Conservation (phyloP, 1,139 yeast genomes). For the Pichia norvegensis region DNA sequence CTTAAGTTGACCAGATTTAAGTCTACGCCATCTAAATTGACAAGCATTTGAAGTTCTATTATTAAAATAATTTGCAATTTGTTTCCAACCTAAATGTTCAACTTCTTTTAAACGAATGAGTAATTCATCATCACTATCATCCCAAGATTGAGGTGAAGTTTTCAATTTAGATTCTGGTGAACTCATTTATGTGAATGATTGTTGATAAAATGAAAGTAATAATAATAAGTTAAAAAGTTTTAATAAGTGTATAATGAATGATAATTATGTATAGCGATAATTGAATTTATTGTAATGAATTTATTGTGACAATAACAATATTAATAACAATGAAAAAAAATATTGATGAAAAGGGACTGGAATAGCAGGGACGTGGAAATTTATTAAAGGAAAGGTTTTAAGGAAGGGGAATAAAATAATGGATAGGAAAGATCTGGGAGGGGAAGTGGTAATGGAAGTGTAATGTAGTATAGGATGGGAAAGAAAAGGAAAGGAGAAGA, state of each 20-base stretch:
- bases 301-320: no score
- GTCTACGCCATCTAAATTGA: constrained; percentile 74
- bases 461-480: neutral
- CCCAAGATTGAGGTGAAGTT: constrained; percentile 64
- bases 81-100: constrained; percentile 75
- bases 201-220: neutral
- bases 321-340: no score
- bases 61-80: constrained; percentile 60
- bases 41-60: constrained; percentile 78
- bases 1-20: constrained; percentile 39
- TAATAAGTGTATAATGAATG: no score
- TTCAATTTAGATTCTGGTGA: neutral
- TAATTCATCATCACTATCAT: constrained; percentile 62
- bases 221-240: no score
- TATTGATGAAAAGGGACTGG: no score
- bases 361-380: no score
- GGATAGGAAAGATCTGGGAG: no score
- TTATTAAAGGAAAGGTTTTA: no score
- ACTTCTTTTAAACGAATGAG: constrained; percentile 64
- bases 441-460: no score
- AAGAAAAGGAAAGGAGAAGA: neutral
- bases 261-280: no score
- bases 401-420: no score
- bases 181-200: neutral
- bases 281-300: no score